Evolutionary conservation across 257 asterid species (phyloP).

Genomic region (Asclepias syriaca): DNA sequence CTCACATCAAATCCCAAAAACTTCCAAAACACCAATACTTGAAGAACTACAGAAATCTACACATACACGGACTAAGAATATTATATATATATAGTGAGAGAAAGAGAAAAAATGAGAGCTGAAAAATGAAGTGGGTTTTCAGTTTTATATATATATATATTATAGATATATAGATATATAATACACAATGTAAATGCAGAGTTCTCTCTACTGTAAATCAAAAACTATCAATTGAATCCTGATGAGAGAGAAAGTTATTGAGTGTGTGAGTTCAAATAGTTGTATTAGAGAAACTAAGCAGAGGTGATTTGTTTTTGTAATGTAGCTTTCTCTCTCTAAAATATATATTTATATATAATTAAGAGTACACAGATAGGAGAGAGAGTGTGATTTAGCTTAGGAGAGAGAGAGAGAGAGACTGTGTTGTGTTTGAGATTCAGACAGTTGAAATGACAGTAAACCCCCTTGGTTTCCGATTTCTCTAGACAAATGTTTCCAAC

Average conservation of each 20-base stretch:
- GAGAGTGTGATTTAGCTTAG: not conserved
- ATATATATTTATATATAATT: not conserved
- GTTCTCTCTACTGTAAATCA: constrained; percentile 19
- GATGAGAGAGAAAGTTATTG: constrained; percentile 15
- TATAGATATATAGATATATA: too few relatives aligned
- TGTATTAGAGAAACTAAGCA: constrained; percentile 1
- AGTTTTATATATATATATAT: not conserved
- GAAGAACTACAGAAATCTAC: constrained; percentile 1
- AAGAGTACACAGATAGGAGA: not conserved
- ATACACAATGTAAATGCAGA: constrained; percentile 8
- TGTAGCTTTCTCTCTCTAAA: constrained; percentile 6
- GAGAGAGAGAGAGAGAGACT: not conserved
- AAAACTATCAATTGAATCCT: not conserved
- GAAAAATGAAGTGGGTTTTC: constrained; percentile 16
- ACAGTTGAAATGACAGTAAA: not conserved
- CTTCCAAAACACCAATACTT: constrained; percentile 1
- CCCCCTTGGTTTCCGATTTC: not conserved
- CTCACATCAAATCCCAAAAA: constrained; percentile 25
- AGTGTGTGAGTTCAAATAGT: constrained; percentile 16
- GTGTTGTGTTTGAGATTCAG: not conserved
- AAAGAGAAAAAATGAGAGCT: constrained; percentile 1
- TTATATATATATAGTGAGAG: not conserved
- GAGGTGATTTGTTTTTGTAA: constrained; percentile 7
- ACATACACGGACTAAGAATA: not conserved
- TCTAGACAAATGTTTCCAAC: too few relatives aligned